Evolutionary conservation across 257 asterid species (phyloP), one percentile per base, ranked within the genome.

Genomic region (Linaria vulgaris): DNA sequence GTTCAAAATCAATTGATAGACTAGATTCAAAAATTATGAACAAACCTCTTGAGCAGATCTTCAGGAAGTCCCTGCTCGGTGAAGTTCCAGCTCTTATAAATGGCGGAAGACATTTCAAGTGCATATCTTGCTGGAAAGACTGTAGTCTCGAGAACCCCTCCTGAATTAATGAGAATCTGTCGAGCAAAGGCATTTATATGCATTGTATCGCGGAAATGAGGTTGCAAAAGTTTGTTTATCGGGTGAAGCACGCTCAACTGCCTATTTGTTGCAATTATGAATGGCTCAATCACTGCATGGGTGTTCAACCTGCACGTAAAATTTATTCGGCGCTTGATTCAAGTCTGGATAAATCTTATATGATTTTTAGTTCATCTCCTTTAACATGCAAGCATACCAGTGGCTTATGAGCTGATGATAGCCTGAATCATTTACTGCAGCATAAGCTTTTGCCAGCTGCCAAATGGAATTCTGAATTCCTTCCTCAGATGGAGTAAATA

Each of bases 371-470:
- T n/a, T 67, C 19, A 5, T 0, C 43, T 27, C 50, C 24, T 51
- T 52, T 64, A 12, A 23, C 13, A n/a, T 38, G 25, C 11, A 59
- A 19, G 25, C 59, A 0, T 76, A 91, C 98, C 97, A 92, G 81
- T 92, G 99, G 84, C 97, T 85, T 41, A 92, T 74, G 73, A 92
- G 96, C 72, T 89, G 99, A 71, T 92, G 99, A 72, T 76, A 83
- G 67, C 97, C 99, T 0, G 99, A 83, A 64, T 92, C 99, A 24
- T 89, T 92, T 6, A 92, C 95, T 14, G 94, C 88, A 17, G 78
- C 97, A 61, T 92, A 89, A 57, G 99, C 99, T 75, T 92, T 92
- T 0, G 96, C 95, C 12, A 92, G 85, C 83, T 92, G 99, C 99
- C 99, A 92, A 38, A 92, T 65, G 11, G 85, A 72, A 15, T 75